Conservation (phyloP, 1,139 yeast genomes). For the Maudiozyma humilis region DNA sequence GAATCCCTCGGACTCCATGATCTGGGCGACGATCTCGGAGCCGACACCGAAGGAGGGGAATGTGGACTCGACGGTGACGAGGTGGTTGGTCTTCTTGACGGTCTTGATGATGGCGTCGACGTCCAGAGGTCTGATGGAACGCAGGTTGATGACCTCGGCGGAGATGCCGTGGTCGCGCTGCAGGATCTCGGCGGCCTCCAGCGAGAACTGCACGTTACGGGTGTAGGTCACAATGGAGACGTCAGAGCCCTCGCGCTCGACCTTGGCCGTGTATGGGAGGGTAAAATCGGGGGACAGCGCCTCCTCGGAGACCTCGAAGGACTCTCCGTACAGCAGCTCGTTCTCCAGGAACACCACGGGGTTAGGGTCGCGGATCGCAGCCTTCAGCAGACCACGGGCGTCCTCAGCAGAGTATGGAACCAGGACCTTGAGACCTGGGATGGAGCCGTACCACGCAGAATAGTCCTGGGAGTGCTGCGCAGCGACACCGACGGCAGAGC, state of each 20-base stretch:
- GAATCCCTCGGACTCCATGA: constrained; percentile 97
- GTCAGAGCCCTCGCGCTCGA: constrained; percentile 89
- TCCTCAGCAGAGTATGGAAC: constrained; percentile 96
- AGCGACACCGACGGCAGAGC: constrained; percentile 99
- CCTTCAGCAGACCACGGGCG: constrained; percentile 90
- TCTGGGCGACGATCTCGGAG: constrained; percentile 93
- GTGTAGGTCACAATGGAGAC: constrained; percentile 85
- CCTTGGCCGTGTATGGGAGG: constrained; percentile 88
- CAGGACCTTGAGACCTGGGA: constrained; percentile 94
- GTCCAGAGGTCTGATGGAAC: constrained; percentile 96
- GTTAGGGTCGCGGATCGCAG: constrained; percentile 96
- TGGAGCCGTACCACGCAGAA: constrained; percentile 96
- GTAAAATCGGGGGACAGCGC: constrained; percentile 80
- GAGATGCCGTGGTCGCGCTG: constrained; percentile 78
- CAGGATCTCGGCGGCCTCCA: constrained; percentile 83
- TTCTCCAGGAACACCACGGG: constrained; percentile 94
- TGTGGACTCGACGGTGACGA: constrained; percentile 93
- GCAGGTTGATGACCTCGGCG: constrained; percentile 90
- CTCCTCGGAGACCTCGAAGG: constrained; percentile 85
- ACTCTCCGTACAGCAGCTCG: constrained; percentile 88
- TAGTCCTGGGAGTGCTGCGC: constrained; percentile 99
- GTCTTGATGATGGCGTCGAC: constrained; percentile 76
- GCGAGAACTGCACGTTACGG: constrained; percentile 77
- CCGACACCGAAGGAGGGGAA: constrained; percentile 99
- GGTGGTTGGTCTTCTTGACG: constrained; percentile 94